Conservation (phyloP, 169 alveolate species). For the Perkinsus marinus region DNA sequence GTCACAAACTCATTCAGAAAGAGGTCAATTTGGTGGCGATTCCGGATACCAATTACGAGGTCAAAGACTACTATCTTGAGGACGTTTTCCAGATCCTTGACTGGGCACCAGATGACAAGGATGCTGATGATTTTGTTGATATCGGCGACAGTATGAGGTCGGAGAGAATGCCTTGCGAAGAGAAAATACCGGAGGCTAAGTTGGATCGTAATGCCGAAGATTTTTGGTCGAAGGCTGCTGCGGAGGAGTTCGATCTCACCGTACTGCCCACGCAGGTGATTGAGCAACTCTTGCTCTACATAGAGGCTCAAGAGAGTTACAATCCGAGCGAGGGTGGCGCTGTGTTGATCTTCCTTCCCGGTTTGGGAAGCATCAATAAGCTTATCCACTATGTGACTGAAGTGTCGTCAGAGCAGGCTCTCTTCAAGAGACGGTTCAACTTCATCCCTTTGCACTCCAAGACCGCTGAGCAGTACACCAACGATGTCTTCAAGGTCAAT, state of each 20-base stretch:
- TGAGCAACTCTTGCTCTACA: neutral
- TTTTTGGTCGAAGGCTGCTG: neutral
- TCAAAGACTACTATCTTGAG: constrained; percentile 1
- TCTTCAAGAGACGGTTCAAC: neutral
- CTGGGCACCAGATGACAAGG: neutral
- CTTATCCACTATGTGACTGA: neutral
- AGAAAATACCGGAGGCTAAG: neutral
- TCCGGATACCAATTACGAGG: neutral
- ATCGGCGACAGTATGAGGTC: neutral
- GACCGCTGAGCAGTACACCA: constrained; percentile 27
- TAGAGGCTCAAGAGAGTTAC: neutral
- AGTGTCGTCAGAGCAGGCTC: neutral
- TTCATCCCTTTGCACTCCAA: neutral
- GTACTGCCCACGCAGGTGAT: neutral
- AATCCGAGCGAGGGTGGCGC: neutral
- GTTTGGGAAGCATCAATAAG: neutral
- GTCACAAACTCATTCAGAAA: neutral
- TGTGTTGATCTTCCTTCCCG: neutral
- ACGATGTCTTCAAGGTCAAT: constrained; percentile 47
- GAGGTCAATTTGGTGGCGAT: neutral
- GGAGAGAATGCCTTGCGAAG: neutral
- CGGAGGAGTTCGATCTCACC: neutral
- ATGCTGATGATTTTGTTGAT: neutral
- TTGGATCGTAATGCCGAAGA: neutral
- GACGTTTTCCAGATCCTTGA: neutral